Evolutionary conservation across 805 yeast species (phyloP), one percentile per base, ranked within the genome.

Genomic region (Zygotorulaspora danielsina): DNA sequence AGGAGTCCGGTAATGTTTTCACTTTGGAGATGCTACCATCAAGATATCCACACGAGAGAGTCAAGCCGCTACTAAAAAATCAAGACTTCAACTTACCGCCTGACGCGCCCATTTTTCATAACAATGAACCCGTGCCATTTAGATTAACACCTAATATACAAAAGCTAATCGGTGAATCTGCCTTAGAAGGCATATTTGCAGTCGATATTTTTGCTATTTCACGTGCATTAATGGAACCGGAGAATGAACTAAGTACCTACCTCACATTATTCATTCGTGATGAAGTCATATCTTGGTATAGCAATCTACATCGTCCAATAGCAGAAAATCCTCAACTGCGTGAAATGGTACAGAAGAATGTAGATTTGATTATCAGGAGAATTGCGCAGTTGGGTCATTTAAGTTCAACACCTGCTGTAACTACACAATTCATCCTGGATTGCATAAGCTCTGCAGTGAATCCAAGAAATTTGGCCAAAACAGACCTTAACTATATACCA

Each of bases 1-100:
- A 76, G 56, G 76, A 75, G 5, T 82, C 93, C 2, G 99, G 98
- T 45, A 78, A 79, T 50, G 90, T 90, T 9, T 85, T 93, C 80
- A 88, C 97, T 0, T 79, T 90, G 5, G 98, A 94, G 56, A 89
- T 93, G 95, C 69, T 93, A 39, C 98, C 98, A 11, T 81, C 88
- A 54, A 82, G 84, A 65, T 74, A 81, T 50, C 81, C 84, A 13
- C 58, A 54, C 31, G 67, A 64, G 44, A 60, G 68, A 26, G 61
- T 67, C 6, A 69, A 67, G 45, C 66, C 69, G 12, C 56, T 60
- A 19, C 55, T 61, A 30, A 59, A 59, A 34, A 65, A 65, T 34
- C 45, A 54, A 29, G 68, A 66, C 34, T 55, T 67, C 7, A 61
- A 62, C 27, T 49, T 67, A 20, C 66, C 65, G 5, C 49, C 65